Evolutionary conservation across 169 alveolate genomes (phyloP).

Genomic region (Cryptosporidium parvum): DNA sequence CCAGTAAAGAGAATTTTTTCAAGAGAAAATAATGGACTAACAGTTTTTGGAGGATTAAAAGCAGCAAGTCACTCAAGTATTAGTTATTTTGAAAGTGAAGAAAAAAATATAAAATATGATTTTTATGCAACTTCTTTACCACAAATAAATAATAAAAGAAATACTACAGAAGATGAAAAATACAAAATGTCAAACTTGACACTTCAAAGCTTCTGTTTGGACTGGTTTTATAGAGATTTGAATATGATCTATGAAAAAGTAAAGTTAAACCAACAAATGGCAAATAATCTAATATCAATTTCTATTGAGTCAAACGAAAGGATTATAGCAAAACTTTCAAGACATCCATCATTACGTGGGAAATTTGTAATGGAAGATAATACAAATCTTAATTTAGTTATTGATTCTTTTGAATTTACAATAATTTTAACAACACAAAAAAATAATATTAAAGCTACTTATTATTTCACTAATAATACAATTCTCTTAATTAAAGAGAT

Average conservation of each 20-base stretch:
- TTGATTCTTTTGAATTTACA: constrained; percentile 50
- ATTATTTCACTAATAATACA: constrained; percentile 24
- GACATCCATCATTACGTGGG: neutral
- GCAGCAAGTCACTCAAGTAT: neutral
- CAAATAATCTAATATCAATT: constrained; percentile 16
- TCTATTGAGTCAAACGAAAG: constrained; percentile 17
- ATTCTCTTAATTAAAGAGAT: neutral
- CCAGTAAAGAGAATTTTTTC: neutral
- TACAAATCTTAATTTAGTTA: neutral
- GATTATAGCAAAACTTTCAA: constrained; percentile 16
- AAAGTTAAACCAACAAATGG: constrained; percentile 19
- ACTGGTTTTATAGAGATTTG: constrained; percentile 39
- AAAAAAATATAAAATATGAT: neutral
- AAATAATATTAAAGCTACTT: constrained; percentile 6
- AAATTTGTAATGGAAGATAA: constrained; percentile 45
- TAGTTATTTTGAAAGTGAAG: neutral
- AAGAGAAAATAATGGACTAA: neutral
- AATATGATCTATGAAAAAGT: constrained; percentile 20
- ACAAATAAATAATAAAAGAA: neutral
- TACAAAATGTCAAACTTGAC: neutral
- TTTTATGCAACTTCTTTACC: neutral
- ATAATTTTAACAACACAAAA: constrained; percentile 12
- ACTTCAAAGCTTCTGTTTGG: neutral
- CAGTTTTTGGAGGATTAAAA: neutral
- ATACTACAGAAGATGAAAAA: neutral